These are phyloP conservation scores for Aspergillus sp. DNA, from an alignment of 2,329 filamentous ascomycete species.

Conservation along the genomic window DNA sequence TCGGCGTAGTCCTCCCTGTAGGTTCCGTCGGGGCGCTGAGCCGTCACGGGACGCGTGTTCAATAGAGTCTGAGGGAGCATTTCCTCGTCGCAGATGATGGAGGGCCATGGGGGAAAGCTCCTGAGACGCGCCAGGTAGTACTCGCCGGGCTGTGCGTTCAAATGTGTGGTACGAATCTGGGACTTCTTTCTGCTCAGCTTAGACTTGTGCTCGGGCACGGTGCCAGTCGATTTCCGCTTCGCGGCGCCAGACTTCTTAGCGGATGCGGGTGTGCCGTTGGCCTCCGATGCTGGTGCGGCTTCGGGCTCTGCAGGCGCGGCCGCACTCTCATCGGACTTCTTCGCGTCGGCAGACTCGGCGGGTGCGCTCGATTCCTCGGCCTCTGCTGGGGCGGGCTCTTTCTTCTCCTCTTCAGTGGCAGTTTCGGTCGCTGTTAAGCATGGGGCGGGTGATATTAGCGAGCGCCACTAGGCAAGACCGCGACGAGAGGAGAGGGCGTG, in stretches of 20 bases:
- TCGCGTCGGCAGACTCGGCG: slow-evolving; percentile 26
- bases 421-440: slow-evolving; percentile 22
- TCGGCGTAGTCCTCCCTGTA: slow-evolving; percentile 86
- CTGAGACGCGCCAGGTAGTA: slow-evolving; percentile 92
- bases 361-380: slow-evolving; percentile 31
- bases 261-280: slow-evolving; percentile 52
- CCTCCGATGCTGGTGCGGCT: slow-evolving; percentile 34
- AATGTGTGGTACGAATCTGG: slow-evolving; percentile 67
- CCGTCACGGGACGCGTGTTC: slow-evolving; percentile 78
- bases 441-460: slow-evolving; percentile 14
- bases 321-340: slow-evolving; percentile 25
- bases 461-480: slow-evolving; percentile 3
- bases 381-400: slow-evolving; percentile 28
- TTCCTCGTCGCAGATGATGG: slow-evolving; percentile 88
- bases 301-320: slow-evolving; percentile 27
- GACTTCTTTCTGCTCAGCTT: slow-evolving; percentile 86
- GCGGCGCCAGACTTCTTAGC: slow-evolving; percentile 51
- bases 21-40: slow-evolving; percentile 76
- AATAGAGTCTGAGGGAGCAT: slow-evolving; percentile 84
- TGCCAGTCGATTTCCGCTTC: slow-evolving; percentile 72
- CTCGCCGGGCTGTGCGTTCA: slow-evolving; percentile 85
- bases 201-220: slow-evolving; percentile 65
- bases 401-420: slow-evolving; percentile 31
- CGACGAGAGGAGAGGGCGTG: background rate
- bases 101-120: slow-evolving; percentile 92